These are phyloP conservation scores for Zelonia costaricensis DNA, from an alignment of 208 protist genomes.

Conservation along the genomic window DNA sequence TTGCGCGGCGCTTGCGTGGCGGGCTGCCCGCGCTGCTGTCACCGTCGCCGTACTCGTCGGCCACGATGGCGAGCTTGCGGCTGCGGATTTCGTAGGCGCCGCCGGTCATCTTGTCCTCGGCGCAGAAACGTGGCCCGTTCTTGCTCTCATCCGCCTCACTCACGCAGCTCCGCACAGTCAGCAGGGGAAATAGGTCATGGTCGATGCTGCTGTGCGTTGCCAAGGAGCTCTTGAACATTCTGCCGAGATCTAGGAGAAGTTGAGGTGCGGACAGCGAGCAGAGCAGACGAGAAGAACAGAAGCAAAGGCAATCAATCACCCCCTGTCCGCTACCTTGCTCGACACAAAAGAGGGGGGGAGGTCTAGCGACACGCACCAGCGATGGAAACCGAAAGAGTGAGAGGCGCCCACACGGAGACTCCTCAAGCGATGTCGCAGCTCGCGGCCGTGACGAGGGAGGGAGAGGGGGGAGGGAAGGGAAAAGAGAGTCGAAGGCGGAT, in stretches of 20 bases:
- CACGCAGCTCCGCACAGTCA: conserved; percentile 64
- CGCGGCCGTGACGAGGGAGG: too few relatives aligned
- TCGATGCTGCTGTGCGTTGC: conserved; percentile 38
- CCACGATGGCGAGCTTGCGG: conserved; percentile 18
- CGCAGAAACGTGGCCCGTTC: conserved; percentile 80
- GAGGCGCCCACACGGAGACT: background rate
- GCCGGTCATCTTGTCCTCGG: conserved; percentile 67
- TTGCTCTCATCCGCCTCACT: conserved; percentile 74
- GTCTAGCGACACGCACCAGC: background rate
- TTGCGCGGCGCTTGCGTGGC: background rate
- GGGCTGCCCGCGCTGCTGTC: background rate
- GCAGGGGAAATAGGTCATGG: conserved; percentile 66
- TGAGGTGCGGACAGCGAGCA: too few relatives aligned
- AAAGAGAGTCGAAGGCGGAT: background rate
- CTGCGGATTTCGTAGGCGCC: conserved; percentile 75
- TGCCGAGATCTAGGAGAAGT: too few relatives aligned
- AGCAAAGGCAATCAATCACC: too few relatives aligned
- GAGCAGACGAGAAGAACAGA: too few relatives aligned
- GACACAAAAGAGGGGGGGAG: background rate
- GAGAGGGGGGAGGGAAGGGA: too few relatives aligned
- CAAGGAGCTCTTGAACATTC: conserved; percentile 49
- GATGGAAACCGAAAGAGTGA: background rate
- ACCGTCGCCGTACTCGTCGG: background rate
- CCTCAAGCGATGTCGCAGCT: too few relatives aligned
- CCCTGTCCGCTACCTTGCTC: too few relatives aligned